phyloP scores from a whole-genome alignment of 192 early-diverging fungal genomes.

The Coemansia sp. region DNA sequence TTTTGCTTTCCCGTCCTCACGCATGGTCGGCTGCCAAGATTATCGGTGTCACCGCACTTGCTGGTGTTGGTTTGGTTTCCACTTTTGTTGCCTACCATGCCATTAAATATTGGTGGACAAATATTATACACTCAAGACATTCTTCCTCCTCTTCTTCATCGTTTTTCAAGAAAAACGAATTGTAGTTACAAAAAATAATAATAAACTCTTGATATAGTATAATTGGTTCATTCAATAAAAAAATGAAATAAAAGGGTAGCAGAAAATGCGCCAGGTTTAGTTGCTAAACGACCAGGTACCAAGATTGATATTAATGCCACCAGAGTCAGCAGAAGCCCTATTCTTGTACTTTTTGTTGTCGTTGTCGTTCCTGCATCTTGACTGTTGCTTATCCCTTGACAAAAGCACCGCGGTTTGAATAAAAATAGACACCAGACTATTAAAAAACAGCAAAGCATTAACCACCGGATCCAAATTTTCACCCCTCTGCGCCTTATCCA shows the following conservation, averaged over 20 bases:
- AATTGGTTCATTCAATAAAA: neutral
- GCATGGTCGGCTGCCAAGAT: conserved; percentile 38
- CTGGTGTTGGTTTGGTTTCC: conserved; percentile 42
- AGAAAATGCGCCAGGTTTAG: neutral
- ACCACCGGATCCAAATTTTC: conserved; percentile 22
- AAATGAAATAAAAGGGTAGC: neutral
- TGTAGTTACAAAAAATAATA: conserved; percentile 10
- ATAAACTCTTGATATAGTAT: neutral
- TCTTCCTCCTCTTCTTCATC: conserved; percentile 8
- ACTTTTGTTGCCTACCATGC: conserved; percentile 48
- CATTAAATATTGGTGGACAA: conserved; percentile 47
- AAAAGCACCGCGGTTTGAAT: conserved; percentile 13
- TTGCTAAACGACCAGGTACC: neutral
- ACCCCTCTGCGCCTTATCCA: conserved; percentile 19
- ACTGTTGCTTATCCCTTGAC: conserved; percentile 8
- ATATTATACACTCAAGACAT: conserved; percentile 18
- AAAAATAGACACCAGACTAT: conserved; percentile 26
- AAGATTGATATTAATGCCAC: neutral
- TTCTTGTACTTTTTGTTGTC: neutral
- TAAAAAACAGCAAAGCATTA: conserved; percentile 27
- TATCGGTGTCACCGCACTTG: conserved; percentile 36
- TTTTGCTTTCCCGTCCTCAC: conserved; percentile 34
- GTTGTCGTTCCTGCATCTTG: neutral
- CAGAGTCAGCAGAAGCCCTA: neutral
- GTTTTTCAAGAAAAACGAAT: conserved; percentile 22